Percentiles rank a stretch among this genome's conserved stretches.
Evolutionary conservation across 2,329 filamentous ascomycete species (phyloP).

Genomic region (Pleoardoris graminearum): DNA sequence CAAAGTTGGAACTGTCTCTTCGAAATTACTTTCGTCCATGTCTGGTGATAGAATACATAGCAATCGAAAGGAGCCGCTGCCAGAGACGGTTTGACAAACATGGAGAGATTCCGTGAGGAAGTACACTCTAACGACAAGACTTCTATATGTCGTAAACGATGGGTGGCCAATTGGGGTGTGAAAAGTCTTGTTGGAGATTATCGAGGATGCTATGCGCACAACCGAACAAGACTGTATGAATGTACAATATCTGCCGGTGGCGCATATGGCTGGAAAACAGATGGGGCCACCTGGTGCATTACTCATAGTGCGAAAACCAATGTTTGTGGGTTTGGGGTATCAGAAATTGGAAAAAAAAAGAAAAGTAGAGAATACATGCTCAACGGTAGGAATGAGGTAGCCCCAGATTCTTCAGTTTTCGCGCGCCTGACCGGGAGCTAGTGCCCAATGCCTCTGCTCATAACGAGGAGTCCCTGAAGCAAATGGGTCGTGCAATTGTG

Average conservation of each 20-base stretch:
- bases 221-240: not conserved
- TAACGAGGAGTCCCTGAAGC: constrained; percentile 25
- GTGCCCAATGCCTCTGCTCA: constrained; percentile 31
- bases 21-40: not conserved
- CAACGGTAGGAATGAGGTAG: not conserved
- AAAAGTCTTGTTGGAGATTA: not conserved
- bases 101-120: constrained; percentile 12
- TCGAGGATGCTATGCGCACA: not conserved
- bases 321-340: constrained; percentile 8
- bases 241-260: not conserved
- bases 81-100: constrained; percentile 2
- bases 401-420: constrained; percentile 8
- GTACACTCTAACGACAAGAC: constrained; percentile 8
- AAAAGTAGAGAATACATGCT: not conserved
- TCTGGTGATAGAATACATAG: not conserved
- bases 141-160: constrained; percentile 8
- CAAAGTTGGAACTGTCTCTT: not conserved
- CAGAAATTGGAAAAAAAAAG: constrained; percentile 4
- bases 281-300: constrained; percentile 6
- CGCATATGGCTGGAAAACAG: not conserved
- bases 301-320: constrained; percentile 3
- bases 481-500: constrained; percentile 23
- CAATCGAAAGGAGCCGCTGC: not conserved
- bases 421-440: constrained; percentile 14
- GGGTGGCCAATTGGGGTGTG: not conserved